These are phyloP conservation scores for Umbilicus rupestris DNA, from an alignment of 164 flowering plant genomes.

Conservation along the genomic window DNA sequence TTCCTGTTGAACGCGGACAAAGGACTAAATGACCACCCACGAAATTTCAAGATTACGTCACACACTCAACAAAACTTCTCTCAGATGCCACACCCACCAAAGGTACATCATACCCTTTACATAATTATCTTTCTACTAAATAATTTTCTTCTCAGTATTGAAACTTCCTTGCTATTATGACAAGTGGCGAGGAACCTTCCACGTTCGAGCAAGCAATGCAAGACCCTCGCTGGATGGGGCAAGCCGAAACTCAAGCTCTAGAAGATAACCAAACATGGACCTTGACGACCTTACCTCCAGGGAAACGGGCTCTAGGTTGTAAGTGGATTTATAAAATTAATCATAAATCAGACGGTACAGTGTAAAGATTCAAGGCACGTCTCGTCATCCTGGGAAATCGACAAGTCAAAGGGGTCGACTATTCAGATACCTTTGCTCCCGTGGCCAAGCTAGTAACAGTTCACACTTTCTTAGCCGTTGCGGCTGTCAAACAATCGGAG, in stretches of 20 bases:
- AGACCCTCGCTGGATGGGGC: conserved; percentile 1
- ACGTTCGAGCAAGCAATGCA: no score
- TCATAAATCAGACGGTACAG: neutral
- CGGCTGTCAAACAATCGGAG: neutral
- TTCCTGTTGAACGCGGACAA: no score
- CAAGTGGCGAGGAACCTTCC: no score
- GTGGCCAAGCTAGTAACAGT: conserved; percentile 5
- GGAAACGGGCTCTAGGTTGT: neutral
- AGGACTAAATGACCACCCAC: no score
- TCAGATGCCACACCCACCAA: no score
- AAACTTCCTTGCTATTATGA: no score
- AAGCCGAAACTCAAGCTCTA: neutral
- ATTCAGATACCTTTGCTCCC: neutral
- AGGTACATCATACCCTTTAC: neutral
- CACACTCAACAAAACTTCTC: neutral
- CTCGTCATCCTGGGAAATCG: neutral
- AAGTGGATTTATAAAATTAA: neutral
- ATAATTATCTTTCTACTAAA: no score
- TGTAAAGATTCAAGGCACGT: neutral
- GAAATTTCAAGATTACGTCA: neutral
- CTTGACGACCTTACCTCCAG: neutral
- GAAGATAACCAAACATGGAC: neutral
- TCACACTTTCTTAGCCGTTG: neutral
- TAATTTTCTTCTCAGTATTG: no score
- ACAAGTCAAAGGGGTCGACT: neutral